phyloP scores from a whole-genome alignment of 164 flowering plant species.

The Santalum album region DNA sequence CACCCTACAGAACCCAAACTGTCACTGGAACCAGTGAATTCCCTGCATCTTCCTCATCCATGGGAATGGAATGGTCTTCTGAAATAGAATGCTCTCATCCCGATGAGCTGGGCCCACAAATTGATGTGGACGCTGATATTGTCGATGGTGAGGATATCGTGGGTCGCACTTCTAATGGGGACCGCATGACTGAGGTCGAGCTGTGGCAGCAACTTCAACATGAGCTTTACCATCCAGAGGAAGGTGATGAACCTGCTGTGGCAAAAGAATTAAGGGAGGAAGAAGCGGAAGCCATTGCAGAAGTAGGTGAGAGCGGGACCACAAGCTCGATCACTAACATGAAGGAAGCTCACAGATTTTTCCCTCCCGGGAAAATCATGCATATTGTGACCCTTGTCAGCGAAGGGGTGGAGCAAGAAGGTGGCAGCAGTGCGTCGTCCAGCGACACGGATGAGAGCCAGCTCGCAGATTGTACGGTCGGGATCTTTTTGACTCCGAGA shows the following conservation, averaged over 20 bases:
- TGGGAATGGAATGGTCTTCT: slow-evolving; percentile 36
- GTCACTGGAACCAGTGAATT: slow-evolving; percentile 22
- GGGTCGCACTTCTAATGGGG: slow-evolving; percentile 45
- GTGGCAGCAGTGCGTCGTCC: slow-evolving; percentile 14
- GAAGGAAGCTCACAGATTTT: slow-evolving; percentile 79
- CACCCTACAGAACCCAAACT: slow-evolving; percentile 17
- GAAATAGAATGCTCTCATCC: slow-evolving; percentile 28
- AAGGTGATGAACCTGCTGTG: slow-evolving; percentile 34
- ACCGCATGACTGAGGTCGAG: slow-evolving; percentile 71
- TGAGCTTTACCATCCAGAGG: slow-evolving; percentile 41
- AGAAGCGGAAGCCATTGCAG: slow-evolving; percentile 70
- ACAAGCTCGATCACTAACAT: slow-evolving; percentile 38
- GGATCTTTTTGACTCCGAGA: slow-evolving; percentile 72
- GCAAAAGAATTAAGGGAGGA: slow-evolving; percentile 64
- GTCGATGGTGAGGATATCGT: slow-evolving; percentile 37
- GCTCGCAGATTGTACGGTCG: slow-evolving; percentile 33
- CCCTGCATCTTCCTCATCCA: slow-evolving; percentile 32
- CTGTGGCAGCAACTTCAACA: slow-evolving; percentile 90
- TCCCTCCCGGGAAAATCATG: slow-evolving; percentile 89
- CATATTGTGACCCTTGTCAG: slow-evolving; percentile 46
- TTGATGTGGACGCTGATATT: slow-evolving; percentile 15
- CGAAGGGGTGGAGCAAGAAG: slow-evolving; percentile 18
- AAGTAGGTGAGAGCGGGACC: slow-evolving; percentile 32
- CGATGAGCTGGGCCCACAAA: slow-evolving; percentile 15
- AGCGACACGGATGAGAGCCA: slow-evolving; percentile 17